Evolutionary conservation across 2,329 filamentous ascomycete genomes (phyloP).

Genomic region (Fusarium armeniacum): DNA sequence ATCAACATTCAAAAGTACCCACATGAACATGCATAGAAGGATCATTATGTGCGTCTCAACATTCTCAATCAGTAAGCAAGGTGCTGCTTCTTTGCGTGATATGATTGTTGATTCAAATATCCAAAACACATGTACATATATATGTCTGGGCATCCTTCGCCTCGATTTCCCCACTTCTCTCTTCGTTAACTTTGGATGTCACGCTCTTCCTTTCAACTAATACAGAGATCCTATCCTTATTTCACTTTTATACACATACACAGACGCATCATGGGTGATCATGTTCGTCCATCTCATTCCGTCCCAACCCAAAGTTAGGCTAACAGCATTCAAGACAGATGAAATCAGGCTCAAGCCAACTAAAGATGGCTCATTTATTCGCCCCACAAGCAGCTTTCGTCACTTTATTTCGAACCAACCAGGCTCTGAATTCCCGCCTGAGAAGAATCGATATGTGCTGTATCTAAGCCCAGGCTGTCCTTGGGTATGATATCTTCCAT

Average conservation of each 20-base stretch:
- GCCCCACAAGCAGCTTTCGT: constrained; percentile 68
- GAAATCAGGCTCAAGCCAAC: constrained; percentile 17
- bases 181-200: background rate
- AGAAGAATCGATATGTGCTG: constrained; percentile 71
- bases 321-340: constrained; percentile 5
- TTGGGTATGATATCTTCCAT: constrained; percentile 62
- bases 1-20: constrained; percentile 6
- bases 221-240: accelerated
- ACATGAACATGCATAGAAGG: background rate
- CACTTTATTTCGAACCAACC: constrained; percentile 66
- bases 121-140: background rate
- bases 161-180: background rate
- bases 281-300: background rate
- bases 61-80: too few species aligned
- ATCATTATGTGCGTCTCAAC: background rate
- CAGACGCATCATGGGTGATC: constrained; percentile 10
- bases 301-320: accelerated
- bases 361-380: constrained; percentile 64
- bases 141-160: background rate
- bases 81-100: too few species aligned
- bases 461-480: constrained; percentile 74
- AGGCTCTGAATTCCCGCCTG: constrained; percentile 67
- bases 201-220: too few species aligned
- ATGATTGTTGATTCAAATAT: background rate
- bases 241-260: accelerated